Evolutionary conservation across 2,329 filamentous ascomycete genomes (phyloP).

Genomic region (Furcasterigmium sp.): DNA sequence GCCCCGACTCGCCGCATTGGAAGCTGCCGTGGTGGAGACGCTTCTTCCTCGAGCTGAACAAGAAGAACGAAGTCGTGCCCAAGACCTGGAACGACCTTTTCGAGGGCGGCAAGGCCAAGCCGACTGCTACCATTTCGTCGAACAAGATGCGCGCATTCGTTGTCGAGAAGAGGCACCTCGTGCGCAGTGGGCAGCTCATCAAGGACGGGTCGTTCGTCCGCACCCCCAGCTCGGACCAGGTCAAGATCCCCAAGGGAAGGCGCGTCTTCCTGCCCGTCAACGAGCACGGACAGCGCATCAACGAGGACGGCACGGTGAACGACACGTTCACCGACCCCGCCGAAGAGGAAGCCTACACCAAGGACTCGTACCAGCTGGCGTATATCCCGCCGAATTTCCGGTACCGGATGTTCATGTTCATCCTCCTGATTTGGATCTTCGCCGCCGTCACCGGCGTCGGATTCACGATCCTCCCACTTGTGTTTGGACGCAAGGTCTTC

Average conservation of each 20-base stretch:
- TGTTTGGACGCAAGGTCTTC: conserved; percentile 79
- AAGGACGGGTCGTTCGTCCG: conserved; percentile 79
- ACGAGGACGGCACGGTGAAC: too few species aligned
- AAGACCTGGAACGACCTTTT: conserved; percentile 56
- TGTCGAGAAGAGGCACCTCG: conserved; percentile 37
- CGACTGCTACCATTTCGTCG: conserved; percentile 25
- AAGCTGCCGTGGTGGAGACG: conserved; percentile 32
- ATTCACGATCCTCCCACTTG: conserved; percentile 78
- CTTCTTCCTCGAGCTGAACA: conserved; percentile 41
- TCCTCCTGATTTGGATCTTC: conserved; percentile 88
- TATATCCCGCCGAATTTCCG: conserved; percentile 85
- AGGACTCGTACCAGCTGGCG: conserved; percentile 62
- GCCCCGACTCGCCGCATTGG: conserved; percentile 22
- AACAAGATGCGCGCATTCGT: conserved; percentile 30
- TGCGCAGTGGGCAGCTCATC: conserved; percentile 48
- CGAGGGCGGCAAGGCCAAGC: conserved; percentile 39
- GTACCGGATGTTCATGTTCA: conserved; percentile 75
- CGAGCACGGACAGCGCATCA: conserved; percentile 25
- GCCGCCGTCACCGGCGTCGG: conserved; percentile 82
- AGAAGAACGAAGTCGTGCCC: conserved; percentile 35
- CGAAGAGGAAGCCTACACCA: conserved; percentile 57
- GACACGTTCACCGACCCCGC: conserved; percentile 41
- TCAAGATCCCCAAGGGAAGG: conserved; percentile 82
- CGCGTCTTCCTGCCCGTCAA: conserved; percentile 75
- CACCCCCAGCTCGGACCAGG: conserved; percentile 90